phyloP scores from a whole-genome alignment of 345 rosid species.

The Durio zibethinus region DNA sequence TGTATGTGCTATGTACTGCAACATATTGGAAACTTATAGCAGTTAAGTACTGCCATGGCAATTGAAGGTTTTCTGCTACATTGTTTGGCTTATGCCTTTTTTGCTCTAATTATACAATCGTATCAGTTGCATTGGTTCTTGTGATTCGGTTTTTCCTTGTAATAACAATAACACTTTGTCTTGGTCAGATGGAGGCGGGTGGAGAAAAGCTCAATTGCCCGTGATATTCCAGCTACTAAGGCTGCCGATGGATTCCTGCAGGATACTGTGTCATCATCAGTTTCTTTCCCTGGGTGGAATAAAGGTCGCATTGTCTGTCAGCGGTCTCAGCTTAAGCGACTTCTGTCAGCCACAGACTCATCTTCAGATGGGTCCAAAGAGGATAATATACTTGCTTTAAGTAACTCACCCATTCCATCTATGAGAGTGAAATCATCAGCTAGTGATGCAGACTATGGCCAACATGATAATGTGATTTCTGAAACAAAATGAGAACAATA shows the following conservation, averaged over 20 bases:
- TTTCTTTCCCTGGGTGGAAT: conserved; percentile 74
- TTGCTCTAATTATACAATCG: not conserved
- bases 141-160: not conserved
- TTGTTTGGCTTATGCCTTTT: not conserved
- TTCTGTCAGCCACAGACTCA: conserved; percentile 43
- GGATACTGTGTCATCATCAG: conserved; percentile 57
- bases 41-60: not conserved
- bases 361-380: conserved; percentile 41
- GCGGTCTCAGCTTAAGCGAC: conserved; percentile 67
- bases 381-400: conserved; percentile 40
- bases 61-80: not conserved
- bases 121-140: conserved; percentile 3
- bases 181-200: conserved; percentile 59
- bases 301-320: conserved; percentile 88
- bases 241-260: conserved; percentile 62
- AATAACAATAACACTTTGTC: not conserved
- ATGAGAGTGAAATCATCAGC: too few species aligned
- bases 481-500: not conserved
- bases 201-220: conserved; percentile 61
- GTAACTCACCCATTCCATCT: conserved; percentile 32
- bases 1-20: not conserved
- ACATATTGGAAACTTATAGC: not conserved
- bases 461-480: too few species aligned
- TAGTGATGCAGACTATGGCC: conserved; percentile 31
- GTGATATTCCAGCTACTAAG: conserved; percentile 54